Percentiles rank a stretch among this genome's conserved stretches.
These are phyloP conservation scores for Colletotrichum liaoningense DNA, from an alignment of 2,329 filamentous ascomycete species.

Conservation along the genomic window DNA sequence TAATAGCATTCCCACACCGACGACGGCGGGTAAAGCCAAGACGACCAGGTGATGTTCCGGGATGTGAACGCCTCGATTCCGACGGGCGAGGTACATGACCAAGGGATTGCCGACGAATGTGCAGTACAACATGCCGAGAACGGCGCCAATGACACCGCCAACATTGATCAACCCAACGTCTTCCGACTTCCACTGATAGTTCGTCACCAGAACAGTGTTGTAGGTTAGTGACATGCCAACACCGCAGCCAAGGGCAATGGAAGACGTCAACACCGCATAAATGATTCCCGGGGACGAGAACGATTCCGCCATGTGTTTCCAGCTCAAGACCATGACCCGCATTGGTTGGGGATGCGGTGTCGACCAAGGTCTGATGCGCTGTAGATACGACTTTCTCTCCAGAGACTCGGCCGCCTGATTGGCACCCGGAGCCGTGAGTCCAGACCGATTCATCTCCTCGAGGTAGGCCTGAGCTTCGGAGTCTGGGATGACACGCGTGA, in stretches of 20 bases:
- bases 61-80: slow-evolving; percentile 38
- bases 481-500: slow-evolving; percentile 47
- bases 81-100: slow-evolving; percentile 36
- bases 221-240: slow-evolving; percentile 53
- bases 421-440: background rate
- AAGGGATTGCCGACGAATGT: slow-evolving; percentile 37
- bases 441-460: slow-evolving; percentile 12
- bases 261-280: slow-evolving; percentile 49
- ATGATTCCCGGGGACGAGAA: slow-evolving; percentile 49
- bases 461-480: slow-evolving; percentile 43
- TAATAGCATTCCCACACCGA: slow-evolving; percentile 37
- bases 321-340: slow-evolving; percentile 30
- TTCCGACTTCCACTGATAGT: slow-evolving; percentile 46
- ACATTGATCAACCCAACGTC: slow-evolving; percentile 58
- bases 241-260: slow-evolving; percentile 49
- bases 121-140: slow-evolving; percentile 43
- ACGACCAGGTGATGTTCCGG: slow-evolving; percentile 38
- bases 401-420: background rate
- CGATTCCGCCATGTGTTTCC: slow-evolving; percentile 36
- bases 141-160: slow-evolving; percentile 56
- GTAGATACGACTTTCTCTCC: slow-evolving; percentile 34
- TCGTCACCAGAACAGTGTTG: slow-evolving; percentile 45
- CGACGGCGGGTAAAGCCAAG: slow-evolving; percentile 33
- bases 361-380: slow-evolving; percentile 47
- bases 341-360: slow-evolving; percentile 35